A percentile compares a stretch with the other conserved stretches of the same genome.
Evolutionary conservation across 2,329 filamentous ascomycete genomes (phyloP).

Genomic region (Iodosphaeria phyllophila): DNA sequence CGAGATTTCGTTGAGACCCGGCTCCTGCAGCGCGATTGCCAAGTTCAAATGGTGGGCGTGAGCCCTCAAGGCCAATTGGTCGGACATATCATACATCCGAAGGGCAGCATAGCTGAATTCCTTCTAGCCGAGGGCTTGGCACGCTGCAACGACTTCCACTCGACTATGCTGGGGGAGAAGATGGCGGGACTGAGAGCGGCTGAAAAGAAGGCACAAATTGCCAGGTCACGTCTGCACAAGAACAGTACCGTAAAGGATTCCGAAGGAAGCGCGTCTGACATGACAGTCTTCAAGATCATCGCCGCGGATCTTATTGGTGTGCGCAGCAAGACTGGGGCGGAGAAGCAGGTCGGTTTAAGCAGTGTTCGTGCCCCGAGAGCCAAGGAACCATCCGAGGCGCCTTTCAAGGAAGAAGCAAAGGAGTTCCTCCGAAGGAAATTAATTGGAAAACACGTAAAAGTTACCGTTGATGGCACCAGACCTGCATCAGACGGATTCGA

Average conservation of each 20-base stretch:
- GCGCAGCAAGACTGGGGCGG: slow-evolving; percentile 63
- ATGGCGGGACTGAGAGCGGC: slow-evolving; percentile 76
- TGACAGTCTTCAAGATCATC: slow-evolving; percentile 67
- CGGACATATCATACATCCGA: slow-evolving; percentile 69
- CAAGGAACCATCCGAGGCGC: slow-evolving; percentile 68
- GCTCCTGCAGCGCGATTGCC: slow-evolving; percentile 70
- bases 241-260: slow-evolving; percentile 55
- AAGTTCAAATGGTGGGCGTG: slow-evolving; percentile 66
- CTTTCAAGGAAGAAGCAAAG: slow-evolving; percentile 85
- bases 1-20: slow-evolving; percentile 73
- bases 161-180: slow-evolving; percentile 70
- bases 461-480: slow-evolving; percentile 79
- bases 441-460: slow-evolving; percentile 88
- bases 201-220: slow-evolving; percentile 67
- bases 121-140: slow-evolving; percentile 78
- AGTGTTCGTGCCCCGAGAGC: slow-evolving; percentile 87
- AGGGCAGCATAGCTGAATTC: slow-evolving; percentile 84
- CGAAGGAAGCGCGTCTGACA: slow-evolving; percentile 50
- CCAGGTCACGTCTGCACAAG: slow-evolving; percentile 64
- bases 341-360: slow-evolving; percentile 83
- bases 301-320: slow-evolving; percentile 80
- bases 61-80: slow-evolving; percentile 88
- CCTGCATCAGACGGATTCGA: slow-evolving; percentile 81
- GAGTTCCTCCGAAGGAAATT: slow-evolving; percentile 86
- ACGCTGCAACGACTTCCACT: slow-evolving; percentile 89